Evolutionary conservation across 495 filamentous ascomycete genomes (phyloP).

Genomic region (Choiromyces venosus): DNA sequence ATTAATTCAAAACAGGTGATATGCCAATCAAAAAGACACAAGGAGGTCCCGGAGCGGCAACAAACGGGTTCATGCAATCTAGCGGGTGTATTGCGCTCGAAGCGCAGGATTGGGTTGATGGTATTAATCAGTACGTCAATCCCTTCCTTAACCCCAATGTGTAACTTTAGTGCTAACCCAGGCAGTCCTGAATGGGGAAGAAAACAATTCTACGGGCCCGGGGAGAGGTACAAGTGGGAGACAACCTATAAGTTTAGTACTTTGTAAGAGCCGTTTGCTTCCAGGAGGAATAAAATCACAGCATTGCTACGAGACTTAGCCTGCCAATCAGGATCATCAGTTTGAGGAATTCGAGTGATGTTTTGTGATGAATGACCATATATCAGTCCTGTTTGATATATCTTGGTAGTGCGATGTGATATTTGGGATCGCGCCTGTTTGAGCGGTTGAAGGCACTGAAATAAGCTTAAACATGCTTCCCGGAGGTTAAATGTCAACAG

Average conservation of each 20-base stretch:
- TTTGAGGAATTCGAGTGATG: not conserved
- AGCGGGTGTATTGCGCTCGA: conserved; percentile 60
- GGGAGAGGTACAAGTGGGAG: conserved; percentile 43
- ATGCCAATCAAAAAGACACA: conserved; percentile 60
- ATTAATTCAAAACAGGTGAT: conserved; percentile 19
- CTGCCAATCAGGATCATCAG: no score
- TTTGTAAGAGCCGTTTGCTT: conserved; percentile 3
- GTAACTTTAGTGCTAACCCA: conserved; percentile 7
- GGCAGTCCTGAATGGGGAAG: conserved; percentile 38
- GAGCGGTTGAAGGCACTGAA: not conserved
- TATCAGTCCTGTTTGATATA: not conserved
- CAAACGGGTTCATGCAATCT: conserved; percentile 46
- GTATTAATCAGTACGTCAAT: conserved; percentile 61
- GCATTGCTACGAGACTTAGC: no score
- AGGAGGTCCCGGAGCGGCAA: conserved; percentile 53
- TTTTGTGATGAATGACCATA: not conserved
- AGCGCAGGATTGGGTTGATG: conserved; percentile 68
- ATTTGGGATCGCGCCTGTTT: not conserved
- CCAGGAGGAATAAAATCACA: not conserved
- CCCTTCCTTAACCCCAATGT: conserved; percentile 15
- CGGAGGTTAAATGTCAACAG: not conserved
- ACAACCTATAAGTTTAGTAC: conserved; percentile 38
- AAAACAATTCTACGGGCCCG: conserved; percentile 43
- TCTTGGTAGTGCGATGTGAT: not conserved
- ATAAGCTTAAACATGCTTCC: no score